Base-by-base conservation (phyloP, 352 stramenopile species). In the Globisporangium recalcitrans region DNA sequence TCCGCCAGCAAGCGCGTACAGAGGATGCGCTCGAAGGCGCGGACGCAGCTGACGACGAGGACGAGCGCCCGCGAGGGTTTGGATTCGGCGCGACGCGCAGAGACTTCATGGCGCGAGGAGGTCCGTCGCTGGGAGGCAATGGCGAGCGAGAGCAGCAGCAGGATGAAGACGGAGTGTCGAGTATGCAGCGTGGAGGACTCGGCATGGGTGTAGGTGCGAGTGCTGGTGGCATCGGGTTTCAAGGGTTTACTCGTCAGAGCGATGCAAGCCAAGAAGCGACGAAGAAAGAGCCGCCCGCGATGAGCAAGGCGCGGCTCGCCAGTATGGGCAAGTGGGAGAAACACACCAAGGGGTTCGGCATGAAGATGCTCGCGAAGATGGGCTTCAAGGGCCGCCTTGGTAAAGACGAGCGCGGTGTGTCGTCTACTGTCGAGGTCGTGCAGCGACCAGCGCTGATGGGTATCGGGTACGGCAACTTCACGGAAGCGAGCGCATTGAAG, bases 351-450 rank as follows among this genome's bases (percentile, higher is more conserved):
- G 96, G 95, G 26, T 98, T 99, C 63, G 96, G 95, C 11, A 88
- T 93, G 60, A 98, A 98, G 72, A 90, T 99, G 73, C 72, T 99
- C 54, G 69, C 87, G 26, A 99, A 98, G 73, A 98, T 99, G 93
- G 96, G 96, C 46, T 99, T 98, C 66, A 90, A 77, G 19, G 95
- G 94, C 14, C 92, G 95, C 21, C 70, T 99, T 26, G 95, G 95
- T 27, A 97, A 96, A 65, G 85, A 97, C 46, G 89, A 97, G 60
- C 88, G 90, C 56, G 93, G 95, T 52, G 94, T 99, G 34, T 97
- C 94, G 9, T 72, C 84, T 27, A 94, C 91, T 1, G 78, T 99
- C 34, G 89, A 98, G 67, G 96, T 99, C 4, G 93, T 97, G 22
- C 88, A 97, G 64, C 89, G 96, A 13, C 95, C 96, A 0, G 74